Evolutionary conservation across 768 basidiomycete genomes (phyloP).

Genomic region (Boletus coccyginus): DNA sequence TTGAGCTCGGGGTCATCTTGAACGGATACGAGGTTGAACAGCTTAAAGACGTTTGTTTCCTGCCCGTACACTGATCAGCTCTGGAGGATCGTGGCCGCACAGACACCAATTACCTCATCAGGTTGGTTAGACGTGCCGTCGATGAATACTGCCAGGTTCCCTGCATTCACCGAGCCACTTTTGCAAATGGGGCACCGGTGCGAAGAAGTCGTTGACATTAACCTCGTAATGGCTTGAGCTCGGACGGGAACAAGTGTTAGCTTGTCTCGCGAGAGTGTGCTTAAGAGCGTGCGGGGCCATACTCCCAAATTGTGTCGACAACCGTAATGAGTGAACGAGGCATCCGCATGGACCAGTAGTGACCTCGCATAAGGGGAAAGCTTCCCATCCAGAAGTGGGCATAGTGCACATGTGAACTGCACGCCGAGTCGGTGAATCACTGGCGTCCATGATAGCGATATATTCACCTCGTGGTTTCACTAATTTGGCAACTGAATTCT

Average conservation of each 20-base stretch:
- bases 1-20: background rate
- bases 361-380: background rate
- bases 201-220: background rate
- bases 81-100: too few species aligned
- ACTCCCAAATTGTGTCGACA: background rate
- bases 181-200: background rate
- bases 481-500: too few species aligned
- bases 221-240: background rate
- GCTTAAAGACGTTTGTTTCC: slow-evolving; percentile 35
- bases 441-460: too few species aligned
- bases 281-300: background rate
- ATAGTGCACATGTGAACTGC: too few species aligned
- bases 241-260: background rate
- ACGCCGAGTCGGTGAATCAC: too few species aligned
- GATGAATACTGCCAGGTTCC: slow-evolving; percentile 35
- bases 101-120: slow-evolving; percentile 38
- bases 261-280: background rate
- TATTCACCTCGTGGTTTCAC: too few species aligned
- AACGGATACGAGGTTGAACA: slow-evolving; percentile 24
- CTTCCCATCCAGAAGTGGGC: too few species aligned
- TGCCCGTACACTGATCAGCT: background rate
- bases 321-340: background rate
- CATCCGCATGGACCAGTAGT: background rate
- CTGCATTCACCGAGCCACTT: background rate
- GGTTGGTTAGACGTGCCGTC: slow-evolving; percentile 15